phyloP scores from a whole-genome alignment of 257 asterid genomes.

The Nicotiana otophora region DNA sequence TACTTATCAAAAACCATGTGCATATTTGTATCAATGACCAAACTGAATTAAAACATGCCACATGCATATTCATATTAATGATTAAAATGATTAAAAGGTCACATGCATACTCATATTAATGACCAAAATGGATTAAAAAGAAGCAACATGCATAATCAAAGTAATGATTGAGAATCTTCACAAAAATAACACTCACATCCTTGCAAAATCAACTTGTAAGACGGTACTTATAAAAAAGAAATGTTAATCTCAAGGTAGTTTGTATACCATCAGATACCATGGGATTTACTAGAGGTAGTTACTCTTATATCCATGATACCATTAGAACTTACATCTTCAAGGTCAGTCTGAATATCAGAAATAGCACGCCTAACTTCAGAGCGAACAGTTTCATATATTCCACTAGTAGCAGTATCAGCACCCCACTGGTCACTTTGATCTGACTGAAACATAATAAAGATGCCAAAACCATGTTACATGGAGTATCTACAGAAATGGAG shows the following conservation, averaged over 20 bases:
- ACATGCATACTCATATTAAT: background rate
- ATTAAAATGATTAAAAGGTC: background rate
- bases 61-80: background rate
- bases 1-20: background rate
- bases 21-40: background rate
- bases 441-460: constrained; percentile 18
- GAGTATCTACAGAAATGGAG: background rate
- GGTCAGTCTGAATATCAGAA: constrained; percentile 36
- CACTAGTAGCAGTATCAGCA: constrained; percentile 24
- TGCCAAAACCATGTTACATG: background rate
- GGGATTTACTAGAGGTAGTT: background rate
- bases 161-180: background rate
- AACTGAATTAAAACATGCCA: background rate
- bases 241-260: background rate
- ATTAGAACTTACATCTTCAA: constrained; percentile 21
- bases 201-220: background rate
- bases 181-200: background rate
- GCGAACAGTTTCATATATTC: constrained; percentile 38
- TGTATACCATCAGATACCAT: constrained; percentile 1
- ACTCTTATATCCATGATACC: background rate
- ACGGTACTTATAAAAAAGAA: background rate
- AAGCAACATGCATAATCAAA: background rate
- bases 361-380: constrained; percentile 43
- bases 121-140: constrained; percentile 2
- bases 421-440: constrained; percentile 18